These are phyloP conservation scores for Mycotypha africana DNA, from an alignment of 371 early-diverging fungal genomes.

Conservation along the genomic window DNA sequence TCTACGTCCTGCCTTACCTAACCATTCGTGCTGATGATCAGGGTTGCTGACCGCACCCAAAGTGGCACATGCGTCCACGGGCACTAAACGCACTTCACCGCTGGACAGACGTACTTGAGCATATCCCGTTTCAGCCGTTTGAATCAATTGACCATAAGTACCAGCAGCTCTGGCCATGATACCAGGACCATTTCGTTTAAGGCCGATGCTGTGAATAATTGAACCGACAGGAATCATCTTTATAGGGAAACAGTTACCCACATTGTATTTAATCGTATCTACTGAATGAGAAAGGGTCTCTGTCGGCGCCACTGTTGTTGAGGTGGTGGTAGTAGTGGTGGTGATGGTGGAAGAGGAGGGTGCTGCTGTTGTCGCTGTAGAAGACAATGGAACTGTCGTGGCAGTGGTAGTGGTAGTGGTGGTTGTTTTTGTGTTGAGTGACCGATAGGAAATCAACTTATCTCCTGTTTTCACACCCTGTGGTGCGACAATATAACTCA, in stretches of 20 bases:
- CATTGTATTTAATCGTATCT: too few species aligned
- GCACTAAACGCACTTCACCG: slow-evolving; percentile 89
- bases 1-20: slow-evolving; percentile 91
- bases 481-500: slow-evolving; percentile 85
- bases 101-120: slow-evolving; percentile 86
- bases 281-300: neutral
- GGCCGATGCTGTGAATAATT: slow-evolving; percentile 81
- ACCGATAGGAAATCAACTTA: slow-evolving; percentile 36
- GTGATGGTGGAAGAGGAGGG: too few species aligned
- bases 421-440: slow-evolving; percentile 6
- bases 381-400: too few species aligned
- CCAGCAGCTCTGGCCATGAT: slow-evolving; percentile 89
- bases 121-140: slow-evolving; percentile 71
- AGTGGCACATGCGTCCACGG: slow-evolving; percentile 86
- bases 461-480: slow-evolving; percentile 71
- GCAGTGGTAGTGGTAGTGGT: too few species aligned
- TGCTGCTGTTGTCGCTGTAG: too few species aligned
- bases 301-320: slow-evolving; percentile 55
- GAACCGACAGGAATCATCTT: slow-evolving; percentile 93
- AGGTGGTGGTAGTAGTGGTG: slow-evolving; percentile 30
- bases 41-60: slow-evolving; percentile 93
- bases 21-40: slow-evolving; percentile 82
- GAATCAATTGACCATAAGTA: slow-evolving; percentile 82
- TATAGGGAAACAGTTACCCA: slow-evolving; percentile 90
- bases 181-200: slow-evolving; percentile 78